These are phyloP conservation scores for Saitozyma sp. DNA, from an alignment of 768 basidiomycete genomes.

Conservation along the genomic window DNA sequence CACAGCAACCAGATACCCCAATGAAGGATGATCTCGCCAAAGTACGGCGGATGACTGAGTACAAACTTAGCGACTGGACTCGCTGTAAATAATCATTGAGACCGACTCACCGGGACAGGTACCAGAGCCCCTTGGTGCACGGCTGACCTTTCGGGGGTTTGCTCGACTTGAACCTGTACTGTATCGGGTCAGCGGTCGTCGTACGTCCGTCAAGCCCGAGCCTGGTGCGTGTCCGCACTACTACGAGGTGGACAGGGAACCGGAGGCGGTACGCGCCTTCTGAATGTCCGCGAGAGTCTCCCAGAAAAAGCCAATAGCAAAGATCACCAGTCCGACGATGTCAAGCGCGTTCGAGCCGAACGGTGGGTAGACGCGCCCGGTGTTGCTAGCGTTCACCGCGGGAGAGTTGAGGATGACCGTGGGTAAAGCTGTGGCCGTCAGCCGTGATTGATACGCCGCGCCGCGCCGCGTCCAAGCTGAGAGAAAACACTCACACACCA, in stretches of 20 bases:
- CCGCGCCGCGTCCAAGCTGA: neutral
- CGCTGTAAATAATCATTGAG: neutral
- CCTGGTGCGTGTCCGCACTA: too few species aligned
- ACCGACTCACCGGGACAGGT: slow-evolving; percentile 28
- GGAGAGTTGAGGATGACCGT: slow-evolving; percentile 69
- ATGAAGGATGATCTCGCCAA: slow-evolving; percentile 62
- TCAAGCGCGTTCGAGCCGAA: slow-evolving; percentile 63
- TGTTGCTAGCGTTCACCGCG: slow-evolving; percentile 58
- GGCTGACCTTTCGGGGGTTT: slow-evolving; percentile 60
- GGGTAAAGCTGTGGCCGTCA: slow-evolving; percentile 57
- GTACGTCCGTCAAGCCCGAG: neutral
- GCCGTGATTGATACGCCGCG: neutral
- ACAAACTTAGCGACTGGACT: neutral
- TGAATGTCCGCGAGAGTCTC: slow-evolving; percentile 64
- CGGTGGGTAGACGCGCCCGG: slow-evolving; percentile 58
- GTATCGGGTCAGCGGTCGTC: neutral
- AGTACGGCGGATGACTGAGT: slow-evolving; percentile 67
- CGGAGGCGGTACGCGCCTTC: slow-evolving; percentile 50
- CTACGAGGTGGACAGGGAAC: too few species aligned
- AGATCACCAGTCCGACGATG: slow-evolving; percentile 65
- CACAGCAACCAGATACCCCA: slow-evolving; percentile 35
- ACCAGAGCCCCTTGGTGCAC: slow-evolving; percentile 53
- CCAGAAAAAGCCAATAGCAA: slow-evolving; percentile 62
- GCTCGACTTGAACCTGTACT: slow-evolving; percentile 60
- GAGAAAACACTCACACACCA: slow-evolving; percentile 29